Conservation (phyloP, 208 protist species). For the Herpetomonas tarakana region DNA sequence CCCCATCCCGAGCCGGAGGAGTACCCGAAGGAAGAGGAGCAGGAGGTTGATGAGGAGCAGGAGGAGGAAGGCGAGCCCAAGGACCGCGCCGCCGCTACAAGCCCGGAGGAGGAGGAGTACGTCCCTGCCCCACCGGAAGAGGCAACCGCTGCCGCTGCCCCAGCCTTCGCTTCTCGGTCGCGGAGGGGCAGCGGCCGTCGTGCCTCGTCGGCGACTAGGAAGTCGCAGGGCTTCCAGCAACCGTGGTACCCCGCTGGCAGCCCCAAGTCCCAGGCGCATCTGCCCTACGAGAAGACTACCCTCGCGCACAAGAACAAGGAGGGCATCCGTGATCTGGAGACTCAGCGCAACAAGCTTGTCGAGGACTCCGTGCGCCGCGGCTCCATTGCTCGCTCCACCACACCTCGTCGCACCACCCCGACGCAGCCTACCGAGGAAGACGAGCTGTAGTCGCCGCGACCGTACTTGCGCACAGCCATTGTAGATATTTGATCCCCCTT, state of each 20-base stretch:
- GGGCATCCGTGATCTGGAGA: constrained; percentile 68
- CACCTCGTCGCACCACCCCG: constrained; percentile 10
- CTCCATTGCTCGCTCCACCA: constrained; percentile 22
- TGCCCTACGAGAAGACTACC: constrained; percentile 68
- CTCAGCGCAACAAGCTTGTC: constrained; percentile 32
- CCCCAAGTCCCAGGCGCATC: constrained; percentile 41
- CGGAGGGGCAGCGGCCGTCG: no score
- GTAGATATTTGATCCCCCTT: constrained; percentile 7
- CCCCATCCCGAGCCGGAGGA: constrained; percentile 4
- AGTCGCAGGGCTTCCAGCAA: constrained; percentile 29
- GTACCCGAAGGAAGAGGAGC: background rate
- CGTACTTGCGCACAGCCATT: constrained; percentile 6
- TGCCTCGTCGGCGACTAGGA: background rate
- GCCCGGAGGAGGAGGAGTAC: constrained; percentile 12
- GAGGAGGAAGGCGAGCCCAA: constrained; percentile 11
- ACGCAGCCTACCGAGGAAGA: constrained; percentile 10
- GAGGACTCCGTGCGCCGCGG: constrained; percentile 55
- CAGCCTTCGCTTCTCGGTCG: no score
- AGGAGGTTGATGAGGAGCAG: constrained; percentile 10
- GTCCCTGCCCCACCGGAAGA: background rate
- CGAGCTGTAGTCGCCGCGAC: background rate
- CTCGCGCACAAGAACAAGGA: constrained; percentile 55
- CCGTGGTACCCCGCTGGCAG: constrained; percentile 69
- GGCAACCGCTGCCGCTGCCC: no score
- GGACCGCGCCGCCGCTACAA: constrained; percentile 3